These are phyloP conservation scores for Mortierella sp. DNA, from an alignment of 371 early-diverging fungal genomes.

Conservation along the genomic window DNA sequence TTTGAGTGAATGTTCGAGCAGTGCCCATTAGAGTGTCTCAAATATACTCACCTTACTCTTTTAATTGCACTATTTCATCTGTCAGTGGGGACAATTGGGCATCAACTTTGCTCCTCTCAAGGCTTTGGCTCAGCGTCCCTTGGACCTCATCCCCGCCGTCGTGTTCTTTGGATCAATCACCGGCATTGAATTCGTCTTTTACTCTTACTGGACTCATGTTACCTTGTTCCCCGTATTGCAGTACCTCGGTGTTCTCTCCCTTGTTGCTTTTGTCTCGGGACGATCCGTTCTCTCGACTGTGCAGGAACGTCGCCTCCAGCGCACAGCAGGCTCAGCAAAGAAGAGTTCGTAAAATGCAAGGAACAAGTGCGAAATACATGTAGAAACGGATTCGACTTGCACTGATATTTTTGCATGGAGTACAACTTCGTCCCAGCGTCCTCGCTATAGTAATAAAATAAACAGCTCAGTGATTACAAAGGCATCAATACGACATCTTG, in stretches of 20 bases:
- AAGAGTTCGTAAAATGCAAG: conserved; percentile 24
- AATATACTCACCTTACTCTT: too few species aligned
- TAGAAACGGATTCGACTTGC: too few species aligned
- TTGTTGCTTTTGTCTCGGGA: conserved; percentile 73
- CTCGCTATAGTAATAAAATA: not conserved
- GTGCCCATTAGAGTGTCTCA: too few species aligned
- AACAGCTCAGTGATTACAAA: not conserved
- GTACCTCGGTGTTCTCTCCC: conserved; percentile 66
- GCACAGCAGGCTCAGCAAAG: conserved; percentile 28
- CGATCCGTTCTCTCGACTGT: conserved; percentile 66
- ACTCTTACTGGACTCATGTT: conserved; percentile 77
- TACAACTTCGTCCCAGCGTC: not conserved
- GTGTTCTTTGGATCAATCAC: conserved; percentile 70
- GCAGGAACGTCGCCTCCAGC: conserved; percentile 58
- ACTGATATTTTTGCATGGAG: too few species aligned
- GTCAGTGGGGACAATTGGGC: conserved; percentile 41
- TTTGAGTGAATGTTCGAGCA: not conserved
- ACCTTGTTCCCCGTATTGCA: conserved; percentile 80
- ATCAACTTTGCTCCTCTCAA: conserved; percentile 52
- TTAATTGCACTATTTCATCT: not conserved
- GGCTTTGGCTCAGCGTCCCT: conserved; percentile 26
- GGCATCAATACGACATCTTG: not conserved
- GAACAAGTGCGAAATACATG: not conserved
- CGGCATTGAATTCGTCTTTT: conserved; percentile 71
- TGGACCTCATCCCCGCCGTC: conserved; percentile 61